Evolutionary conservation across 805 yeast species (phyloP).

Genomic region (Zygosaccharomyces lentus): DNA sequence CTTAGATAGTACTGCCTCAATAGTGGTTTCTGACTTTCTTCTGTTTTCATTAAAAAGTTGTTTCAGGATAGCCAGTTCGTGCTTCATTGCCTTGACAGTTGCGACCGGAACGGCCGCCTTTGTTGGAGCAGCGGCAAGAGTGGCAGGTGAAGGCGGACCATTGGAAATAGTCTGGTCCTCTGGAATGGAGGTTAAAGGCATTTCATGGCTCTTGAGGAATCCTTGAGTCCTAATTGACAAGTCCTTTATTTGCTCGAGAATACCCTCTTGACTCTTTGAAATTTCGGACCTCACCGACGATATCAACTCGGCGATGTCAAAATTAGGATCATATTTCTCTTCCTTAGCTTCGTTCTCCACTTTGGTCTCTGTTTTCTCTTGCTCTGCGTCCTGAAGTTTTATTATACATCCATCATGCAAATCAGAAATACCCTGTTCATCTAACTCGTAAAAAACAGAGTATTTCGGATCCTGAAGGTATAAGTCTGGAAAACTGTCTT

Average conservation of each 20-base stretch:
- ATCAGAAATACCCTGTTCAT: constrained; percentile 58
- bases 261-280: constrained; percentile 12
- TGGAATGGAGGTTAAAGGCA: not conserved
- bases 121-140: not conserved
- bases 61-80: constrained; percentile 55
- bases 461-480: constrained; percentile 60
- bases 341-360: not conserved
- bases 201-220: not conserved
- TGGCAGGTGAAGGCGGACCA: not conserved
- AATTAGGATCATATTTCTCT: not conserved
- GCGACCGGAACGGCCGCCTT: not conserved
- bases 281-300: constrained; percentile 15
- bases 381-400: constrained; percentile 16
- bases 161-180: not conserved
- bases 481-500: constrained; percentile 70
- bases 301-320: constrained; percentile 10
- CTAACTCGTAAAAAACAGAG: constrained; percentile 73
- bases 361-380: not conserved
- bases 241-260: constrained; percentile 12
- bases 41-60: constrained; percentile 50
- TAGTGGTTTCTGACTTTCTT: constrained; percentile 39
- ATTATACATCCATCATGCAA: constrained; percentile 54
- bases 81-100: constrained; percentile 43
- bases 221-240: constrained; percentile 2
- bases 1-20: constrained; percentile 43